Conservation (phyloP, 805 yeast species). For the Metschnikowia hibisci region DNA sequence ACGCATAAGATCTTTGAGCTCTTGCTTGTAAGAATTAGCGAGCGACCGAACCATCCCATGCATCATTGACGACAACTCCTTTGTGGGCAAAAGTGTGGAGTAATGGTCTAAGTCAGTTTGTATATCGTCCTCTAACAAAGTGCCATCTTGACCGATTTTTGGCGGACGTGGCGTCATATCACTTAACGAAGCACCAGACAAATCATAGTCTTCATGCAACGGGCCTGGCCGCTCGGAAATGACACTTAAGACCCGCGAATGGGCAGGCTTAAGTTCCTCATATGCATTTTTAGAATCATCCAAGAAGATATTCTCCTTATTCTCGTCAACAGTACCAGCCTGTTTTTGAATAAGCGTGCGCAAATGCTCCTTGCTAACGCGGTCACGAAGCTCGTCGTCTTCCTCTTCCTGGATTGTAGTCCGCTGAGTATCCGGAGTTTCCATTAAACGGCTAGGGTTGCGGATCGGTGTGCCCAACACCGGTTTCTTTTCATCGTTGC, state of each 20-base stretch:
- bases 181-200: slow-evolving; percentile 3
- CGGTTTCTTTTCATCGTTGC: neutral
- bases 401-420: slow-evolving; percentile 42
- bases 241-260: slow-evolving; percentile 10
- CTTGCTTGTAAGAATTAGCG: slow-evolving; percentile 50
- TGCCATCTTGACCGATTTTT: neutral
- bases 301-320: slow-evolving; percentile 47
- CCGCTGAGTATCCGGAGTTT: slow-evolving; percentile 45
- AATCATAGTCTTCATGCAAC: neutral
- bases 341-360: slow-evolving; percentile 24
- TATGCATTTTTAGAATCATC: slow-evolving; percentile 28
- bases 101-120: neutral
- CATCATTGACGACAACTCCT: slow-evolving; percentile 35
- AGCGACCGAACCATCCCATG: slow-evolving; percentile 46
- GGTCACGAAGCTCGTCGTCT: slow-evolving; percentile 27
- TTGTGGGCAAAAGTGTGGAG: slow-evolving; percentile 21
- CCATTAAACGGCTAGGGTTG: slow-evolving; percentile 16
- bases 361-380: slow-evolving; percentile 35
- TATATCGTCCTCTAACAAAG: slow-evolving; percentile 16
- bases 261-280: slow-evolving; percentile 14
- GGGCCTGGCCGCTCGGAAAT: slow-evolving; percentile 25
- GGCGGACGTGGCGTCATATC: slow-evolving; percentile 34
- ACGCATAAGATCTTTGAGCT: slow-evolving; percentile 38
- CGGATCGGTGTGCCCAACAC: slow-evolving; percentile 17
- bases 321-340: slow-evolving; percentile 31